Base-by-base conservation (phyloP, 2,329 filamentous ascomycete species). In the Saccharata proteae region DNA sequence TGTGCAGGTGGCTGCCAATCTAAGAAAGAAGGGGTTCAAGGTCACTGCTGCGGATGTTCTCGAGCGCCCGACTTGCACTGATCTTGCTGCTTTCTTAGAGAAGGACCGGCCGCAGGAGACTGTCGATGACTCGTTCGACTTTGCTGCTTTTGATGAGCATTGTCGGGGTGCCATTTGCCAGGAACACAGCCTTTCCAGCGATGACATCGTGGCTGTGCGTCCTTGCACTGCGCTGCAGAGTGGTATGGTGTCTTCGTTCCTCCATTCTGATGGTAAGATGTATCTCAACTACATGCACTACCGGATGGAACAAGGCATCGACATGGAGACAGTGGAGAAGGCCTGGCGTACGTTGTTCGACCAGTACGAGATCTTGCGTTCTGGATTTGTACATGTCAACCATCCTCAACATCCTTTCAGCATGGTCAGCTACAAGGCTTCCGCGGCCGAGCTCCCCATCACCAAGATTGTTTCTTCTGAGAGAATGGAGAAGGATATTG, bases 161-260 rank as follows among this genome's bases (percentile, higher is more conserved):
- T 48, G 68, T 40, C 53, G 48, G 29, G 35, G 14, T 9, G 26
- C 39, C 3, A 41, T 68, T 7, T 46, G 57, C 16, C 20, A 43
- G 3, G 39, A 43, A 3, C 40, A 55, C 6, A 38, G 34, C 1
- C 39, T 68, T 7, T 29, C 49, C 6, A 21, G 43, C 5, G 31
- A 55, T 0, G 41, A 41, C 4, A 39, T 83, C 1, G 67, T 79
- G 39, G 58, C 64, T 1, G 48, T 90, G 4, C 62, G 80, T 1
- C 86, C 86, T 0, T 93, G 83, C 48, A 93, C 85, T 0, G 65
- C 78, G 1, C 62, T 85, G 1, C 86, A 94, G 44, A 69, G 71
- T 29, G 83, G 81, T 1, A 85, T 94, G 69, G 50, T 93, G 29
- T 75, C 75, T 0, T 74, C 82, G 12, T 92, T 80, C 39, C 47